Base-by-base conservation (phyloP, 208 protist genomes). In the Acanthamoeba lenticulata region DNA sequence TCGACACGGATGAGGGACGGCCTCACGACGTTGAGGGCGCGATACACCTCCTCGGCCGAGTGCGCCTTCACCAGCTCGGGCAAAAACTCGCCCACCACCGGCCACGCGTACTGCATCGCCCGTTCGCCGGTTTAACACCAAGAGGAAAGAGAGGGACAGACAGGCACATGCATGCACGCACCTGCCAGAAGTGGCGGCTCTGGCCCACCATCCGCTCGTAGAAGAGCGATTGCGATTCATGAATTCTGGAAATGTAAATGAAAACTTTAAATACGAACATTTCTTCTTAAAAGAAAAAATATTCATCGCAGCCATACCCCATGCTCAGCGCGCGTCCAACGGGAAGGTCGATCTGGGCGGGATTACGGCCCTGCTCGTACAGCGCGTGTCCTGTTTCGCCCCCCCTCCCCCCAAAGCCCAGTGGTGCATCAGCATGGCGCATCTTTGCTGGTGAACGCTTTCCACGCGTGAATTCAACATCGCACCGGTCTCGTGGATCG, bases 191-290 rank as follows among this genome's bases (percentile, higher is more conserved):
- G 79, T 60, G 40, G 34, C 79, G 79, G 79, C n/a, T 52, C 47
- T 88, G 79, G 6, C 79, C 79, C 6, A 88, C 44, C 79, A 88
- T 88, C 29, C 79, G 40, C 79, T 88, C 79, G 29, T 88, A 88
- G 47, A 88, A 88, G 47, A 88, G 79, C 7, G 79, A 88, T n/a
- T 88, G 79, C 7, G 79, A 88, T 42, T 88, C 79, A n/a, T 88
- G 79, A 57, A 88, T 88, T 2, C 57, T 67, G n/a, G n/a, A 67
- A 5, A 21, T 57, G 9, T 57, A 9, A 57, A 24, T 19, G 49
- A 57, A 57, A n/a, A n/a, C n/a, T n/a, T n/a, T n/a, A 5, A 52
- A 52, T 5, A 52, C 47, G 15, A 5, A 52, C 47, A 15, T 5
- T 15, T 5, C 47, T 5, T 5, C 47, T 5, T 52, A 19, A 52